Percentiles rank a stretch among this genome's conserved stretches.
Evolutionary conservation across 805 yeast genomes (phyloP).

Genomic region (Candida insectorum): DNA sequence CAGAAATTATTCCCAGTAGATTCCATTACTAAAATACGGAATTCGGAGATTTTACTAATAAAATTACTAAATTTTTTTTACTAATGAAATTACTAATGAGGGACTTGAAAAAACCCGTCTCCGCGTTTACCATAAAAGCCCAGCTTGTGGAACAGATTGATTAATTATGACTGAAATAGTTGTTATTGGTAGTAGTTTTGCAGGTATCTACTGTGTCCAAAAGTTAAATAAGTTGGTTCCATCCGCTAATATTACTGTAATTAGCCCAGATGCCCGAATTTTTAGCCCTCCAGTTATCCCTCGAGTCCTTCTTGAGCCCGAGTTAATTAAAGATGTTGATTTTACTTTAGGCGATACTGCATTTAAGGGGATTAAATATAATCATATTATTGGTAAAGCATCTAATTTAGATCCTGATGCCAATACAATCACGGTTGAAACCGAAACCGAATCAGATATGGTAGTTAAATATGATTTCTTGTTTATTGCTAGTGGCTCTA

Average conservation of each 20-base stretch:
- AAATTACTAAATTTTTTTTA: too few species aligned
- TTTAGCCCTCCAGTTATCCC: slow-evolving; percentile 29
- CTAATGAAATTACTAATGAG: too few species aligned
- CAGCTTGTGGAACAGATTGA: too few species aligned
- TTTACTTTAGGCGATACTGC: slow-evolving; percentile 16
- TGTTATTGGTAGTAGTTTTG: slow-evolving; percentile 34
- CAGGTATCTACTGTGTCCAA: slow-evolving; percentile 18
- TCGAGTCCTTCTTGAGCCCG: slow-evolving; percentile 27
- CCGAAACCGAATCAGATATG: slow-evolving; percentile 6
- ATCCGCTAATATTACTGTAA: slow-evolving; percentile 18
- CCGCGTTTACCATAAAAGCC: too few species aligned
- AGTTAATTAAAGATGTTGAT: slow-evolving; percentile 13
- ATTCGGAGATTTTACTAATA: too few species aligned
- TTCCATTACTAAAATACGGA: too few species aligned
- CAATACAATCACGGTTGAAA: slow-evolving; percentile 14
- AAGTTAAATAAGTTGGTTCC: slow-evolving; percentile 3
- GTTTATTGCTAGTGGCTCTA: slow-evolving; percentile 34
- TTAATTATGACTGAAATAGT: too few species aligned
- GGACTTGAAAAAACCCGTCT: too few species aligned
- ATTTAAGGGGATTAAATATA: slow-evolving; percentile 11
- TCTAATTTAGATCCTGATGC: slow-evolving; percentile 22
- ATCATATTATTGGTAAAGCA: slow-evolving; percentile 23
- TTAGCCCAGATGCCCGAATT: slow-evolving; percentile 13
- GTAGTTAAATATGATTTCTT: slow-evolving; percentile 23
- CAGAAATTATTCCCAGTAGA: too few species aligned